A percentile compares a stretch with the other conserved stretches of the same genome.
phyloP scores from a whole-genome alignment of 2,329 filamentous ascomycete species.

The Nothomitra cinnamomea region DNA sequence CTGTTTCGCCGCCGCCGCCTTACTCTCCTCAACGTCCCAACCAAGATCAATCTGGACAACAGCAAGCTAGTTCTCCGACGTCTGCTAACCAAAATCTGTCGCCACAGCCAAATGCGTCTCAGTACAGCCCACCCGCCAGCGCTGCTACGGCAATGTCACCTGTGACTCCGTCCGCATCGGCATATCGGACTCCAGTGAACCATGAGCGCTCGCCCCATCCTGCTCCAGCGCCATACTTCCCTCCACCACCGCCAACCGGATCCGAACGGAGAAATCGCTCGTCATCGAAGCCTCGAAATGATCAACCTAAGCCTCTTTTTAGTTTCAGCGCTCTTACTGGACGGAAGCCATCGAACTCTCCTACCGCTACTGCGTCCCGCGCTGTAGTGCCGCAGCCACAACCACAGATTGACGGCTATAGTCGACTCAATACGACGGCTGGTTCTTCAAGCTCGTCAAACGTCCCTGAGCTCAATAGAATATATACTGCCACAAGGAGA shows the following conservation, averaged over 20 bases:
- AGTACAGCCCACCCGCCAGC: background rate
- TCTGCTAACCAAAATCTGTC: background rate
- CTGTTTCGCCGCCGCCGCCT: conserved; percentile 5
- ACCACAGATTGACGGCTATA: no score
- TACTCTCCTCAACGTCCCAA: conserved; percentile 7
- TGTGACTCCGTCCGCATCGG: background rate
- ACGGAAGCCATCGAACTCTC: conserved; percentile 19
- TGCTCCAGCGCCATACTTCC: conserved; percentile 20
- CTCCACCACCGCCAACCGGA: conserved; percentile 20
- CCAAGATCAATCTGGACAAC: background rate
- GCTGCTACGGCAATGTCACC: background rate
- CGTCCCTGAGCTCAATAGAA: no score
- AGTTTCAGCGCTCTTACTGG: conserved; percentile 21
- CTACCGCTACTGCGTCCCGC: conserved; percentile 20
- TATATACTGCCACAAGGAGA: no score
- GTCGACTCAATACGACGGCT: no score
- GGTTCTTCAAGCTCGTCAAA: no score
- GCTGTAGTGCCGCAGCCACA: conserved; percentile 14
- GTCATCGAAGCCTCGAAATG: conserved; percentile 17
- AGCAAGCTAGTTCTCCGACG: background rate
- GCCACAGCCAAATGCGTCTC: background rate
- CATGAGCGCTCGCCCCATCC: conserved; percentile 7
- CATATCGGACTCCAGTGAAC: background rate
- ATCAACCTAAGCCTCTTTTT: conserved; percentile 22
- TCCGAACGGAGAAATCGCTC: conserved; percentile 18